Evolutionary conservation across 1,284 basidiomycete genomes (phyloP), one percentile per base, ranked within the genome.

Genomic region (Fomitopsis pinicola): DNA sequence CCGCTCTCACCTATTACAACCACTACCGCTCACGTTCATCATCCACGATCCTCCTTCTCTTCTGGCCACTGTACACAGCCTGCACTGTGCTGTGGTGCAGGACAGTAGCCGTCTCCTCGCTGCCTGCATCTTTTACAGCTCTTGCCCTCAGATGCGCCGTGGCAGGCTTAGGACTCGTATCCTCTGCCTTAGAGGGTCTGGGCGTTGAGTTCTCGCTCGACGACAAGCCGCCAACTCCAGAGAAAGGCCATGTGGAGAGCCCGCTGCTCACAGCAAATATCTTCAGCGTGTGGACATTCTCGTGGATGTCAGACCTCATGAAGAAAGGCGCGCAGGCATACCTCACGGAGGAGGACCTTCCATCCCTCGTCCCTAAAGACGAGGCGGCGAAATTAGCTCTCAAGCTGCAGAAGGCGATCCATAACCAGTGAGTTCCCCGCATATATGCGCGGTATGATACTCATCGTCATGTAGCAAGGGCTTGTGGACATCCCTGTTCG

Each of bases 191-290:
- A 15, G 95, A 97, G 73, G 86, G 84, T 61, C 70, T 87, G 28
- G 88, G 91, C 0, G 88, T 93, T 0, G 91, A 93, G 64, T 76
- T 78, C 62, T 77, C 74, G 33, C 66, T 69, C 17, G 75, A 75
- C 54, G 72, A 72, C 35, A 70, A 76, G 30, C 74, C 74, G 15
- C 22, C 36, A 7, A 40, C 60, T n/a, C 35, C 60, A 28, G 61
- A 60, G 26, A 80, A 82, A 60, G 80, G 80, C 8, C 77, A 79
- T 57, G 70, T 76, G 33, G 92, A 95, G 71, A 91, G 80, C 69
- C 95, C 95, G 0, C 75, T 90, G 1, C 71, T 90, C 22, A 88
- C 85, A 0, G 94, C 96, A 38, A 97, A 97, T 74, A 81, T 97
- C 55, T 98, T 88, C 72, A 89, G 85, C 65, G 77, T 79, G 60